Conservation (phyloP, 2,329 filamentous ascomycete species). For the Diaporthe eres region DNA sequence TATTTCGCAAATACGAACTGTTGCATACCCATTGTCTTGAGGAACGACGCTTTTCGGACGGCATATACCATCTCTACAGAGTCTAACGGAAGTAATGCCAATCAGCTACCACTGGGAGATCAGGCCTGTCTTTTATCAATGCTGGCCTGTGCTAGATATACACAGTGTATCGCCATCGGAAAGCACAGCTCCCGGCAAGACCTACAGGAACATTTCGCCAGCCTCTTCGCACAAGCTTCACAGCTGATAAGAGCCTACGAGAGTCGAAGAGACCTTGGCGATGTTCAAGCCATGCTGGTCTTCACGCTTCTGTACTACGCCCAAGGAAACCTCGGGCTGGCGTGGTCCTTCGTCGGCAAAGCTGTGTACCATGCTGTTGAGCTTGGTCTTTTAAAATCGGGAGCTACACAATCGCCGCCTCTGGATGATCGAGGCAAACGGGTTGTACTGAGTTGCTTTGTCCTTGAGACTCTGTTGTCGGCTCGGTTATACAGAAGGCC, state of each 20-base stretch:
- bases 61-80: slow-evolving; percentile 1
- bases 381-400: neutral
- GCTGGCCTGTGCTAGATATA: slow-evolving; percentile 17
- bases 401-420: neutral
- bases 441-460: slow-evolving; percentile 17
- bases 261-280: neutral
- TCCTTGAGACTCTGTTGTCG: slow-evolving; percentile 10
- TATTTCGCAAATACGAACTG: slow-evolving; percentile 4
- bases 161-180: neutral
- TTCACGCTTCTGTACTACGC: slow-evolving; percentile 11
- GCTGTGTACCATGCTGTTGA: slow-evolving; percentile 21
- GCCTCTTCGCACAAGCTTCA: neutral
- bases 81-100: neutral
- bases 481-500: neutral
- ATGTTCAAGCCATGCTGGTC: slow-evolving; percentile 23
- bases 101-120: neutral
- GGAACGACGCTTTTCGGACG: slow-evolving; percentile 2
- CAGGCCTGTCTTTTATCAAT: slow-evolving; percentile 1
- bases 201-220: neutral
- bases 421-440: slow-evolving; percentile 3
- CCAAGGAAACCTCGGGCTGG: neutral
- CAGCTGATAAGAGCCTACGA: slow-evolving; percentile 9
- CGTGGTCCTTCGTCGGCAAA: slow-evolving; percentile 9
- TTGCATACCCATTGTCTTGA: slow-evolving; percentile 18
- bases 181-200: neutral